Conservation (phyloP, 805 yeast genomes). For the Saccharomycopsis fermentans region DNA sequence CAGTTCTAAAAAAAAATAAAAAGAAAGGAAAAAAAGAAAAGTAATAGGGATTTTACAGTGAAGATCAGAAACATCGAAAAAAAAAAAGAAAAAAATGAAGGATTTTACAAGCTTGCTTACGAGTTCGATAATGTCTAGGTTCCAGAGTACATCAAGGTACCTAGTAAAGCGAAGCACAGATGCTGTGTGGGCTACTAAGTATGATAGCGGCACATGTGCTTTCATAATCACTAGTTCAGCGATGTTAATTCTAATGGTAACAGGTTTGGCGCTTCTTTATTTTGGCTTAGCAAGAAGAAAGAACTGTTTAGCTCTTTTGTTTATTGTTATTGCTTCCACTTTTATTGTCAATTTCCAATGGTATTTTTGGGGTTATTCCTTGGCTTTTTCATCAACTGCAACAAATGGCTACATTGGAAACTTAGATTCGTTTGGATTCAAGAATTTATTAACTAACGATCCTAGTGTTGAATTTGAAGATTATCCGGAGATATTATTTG, state of each 20-base stretch:
- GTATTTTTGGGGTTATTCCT: conserved; percentile 98
- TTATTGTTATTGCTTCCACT: conserved; percentile 67
- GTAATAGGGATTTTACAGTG: not conserved
- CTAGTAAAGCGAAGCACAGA: not conserved
- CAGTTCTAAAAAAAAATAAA: not conserved
- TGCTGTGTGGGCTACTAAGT: conserved; percentile 10
- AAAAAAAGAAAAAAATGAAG: not conserved
- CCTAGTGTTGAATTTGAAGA: conserved; percentile 24
- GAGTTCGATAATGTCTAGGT: not conserved
- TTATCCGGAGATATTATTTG: conserved; percentile 79
- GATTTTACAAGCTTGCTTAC: not conserved
- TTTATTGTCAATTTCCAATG: conserved; percentile 76
- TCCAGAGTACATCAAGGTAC: not conserved
- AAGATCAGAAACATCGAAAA: too few species aligned
- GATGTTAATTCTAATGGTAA: conserved; percentile 55
- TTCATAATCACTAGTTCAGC: conserved; percentile 13
- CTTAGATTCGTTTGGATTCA: conserved; percentile 70
- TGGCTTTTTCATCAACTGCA: conserved; percentile 77
- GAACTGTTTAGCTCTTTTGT: conserved; percentile 78
- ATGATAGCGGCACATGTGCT: conserved; percentile 7
- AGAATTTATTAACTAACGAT: conserved; percentile 44
- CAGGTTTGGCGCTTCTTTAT: conserved; percentile 87
- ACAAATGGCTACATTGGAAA: conserved; percentile 83
- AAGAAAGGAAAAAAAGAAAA: not conserved
- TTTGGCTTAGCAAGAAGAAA: conserved; percentile 87